phyloP scores from a whole-genome alignment of 192 early-diverging fungal species.

The Tieghemiomyces parasiticus region DNA sequence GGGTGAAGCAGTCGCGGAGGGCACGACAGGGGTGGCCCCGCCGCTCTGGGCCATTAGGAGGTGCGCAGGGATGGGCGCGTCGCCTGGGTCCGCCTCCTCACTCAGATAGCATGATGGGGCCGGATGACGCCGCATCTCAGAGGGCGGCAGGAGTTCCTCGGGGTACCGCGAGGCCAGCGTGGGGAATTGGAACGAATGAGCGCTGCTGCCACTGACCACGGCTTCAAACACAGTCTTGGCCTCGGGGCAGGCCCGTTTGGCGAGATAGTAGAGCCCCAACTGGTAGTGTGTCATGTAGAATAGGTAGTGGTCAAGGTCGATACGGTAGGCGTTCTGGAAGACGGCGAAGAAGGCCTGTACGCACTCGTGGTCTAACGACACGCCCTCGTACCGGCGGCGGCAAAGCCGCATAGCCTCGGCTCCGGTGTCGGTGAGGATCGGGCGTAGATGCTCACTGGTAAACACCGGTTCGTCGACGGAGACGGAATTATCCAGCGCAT shows the following conservation, averaged over 20 bases:
- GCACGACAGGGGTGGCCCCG: no score
- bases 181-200: slow-evolving; percentile 19
- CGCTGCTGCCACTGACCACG: slow-evolving; percentile 23
- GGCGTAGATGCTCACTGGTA: no score
- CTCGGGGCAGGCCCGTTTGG: slow-evolving; percentile 16
- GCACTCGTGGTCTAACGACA: slow-evolving; percentile 17
- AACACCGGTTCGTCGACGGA: no score
- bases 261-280: slow-evolving; percentile 28
- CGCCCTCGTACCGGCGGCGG: slow-evolving; percentile 8
- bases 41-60: no score
- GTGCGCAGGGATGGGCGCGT: no score
- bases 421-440: no score
- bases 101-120: no score
- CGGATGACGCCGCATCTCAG: no score
- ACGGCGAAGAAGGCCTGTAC: slow-evolving; percentile 26
- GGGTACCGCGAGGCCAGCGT: slow-evolving; percentile 18
- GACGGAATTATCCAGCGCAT: no score
- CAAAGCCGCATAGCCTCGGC: background rate
- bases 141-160: no score
- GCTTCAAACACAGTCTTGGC: slow-evolving; percentile 34
- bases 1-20: no score
- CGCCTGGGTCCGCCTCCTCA: no score
- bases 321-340: slow-evolving; percentile 34
- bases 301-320: slow-evolving; percentile 48
- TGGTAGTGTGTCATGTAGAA: slow-evolving; percentile 40